phyloP scores from a whole-genome alignment of 1,139 yeast genomes.

The Nakaseomyces glabratus region DNA sequence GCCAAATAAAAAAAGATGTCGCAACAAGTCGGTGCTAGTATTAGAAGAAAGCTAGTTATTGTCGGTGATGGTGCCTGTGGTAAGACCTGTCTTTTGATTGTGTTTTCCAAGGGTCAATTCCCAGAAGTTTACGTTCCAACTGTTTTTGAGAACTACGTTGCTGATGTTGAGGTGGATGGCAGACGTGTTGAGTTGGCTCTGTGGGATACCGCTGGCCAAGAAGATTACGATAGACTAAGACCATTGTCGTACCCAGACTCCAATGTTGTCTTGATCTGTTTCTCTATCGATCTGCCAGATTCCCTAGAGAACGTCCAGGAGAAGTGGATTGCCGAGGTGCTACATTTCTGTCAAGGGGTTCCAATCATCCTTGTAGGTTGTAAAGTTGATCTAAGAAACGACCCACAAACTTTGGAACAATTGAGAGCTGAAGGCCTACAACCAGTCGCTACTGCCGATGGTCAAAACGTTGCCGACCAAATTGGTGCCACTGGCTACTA shows the following conservation, averaged over 20 bases:
- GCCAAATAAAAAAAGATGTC: constrained; percentile 21
- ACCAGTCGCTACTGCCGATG: constrained; percentile 73
- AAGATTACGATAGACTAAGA: constrained; percentile 91
- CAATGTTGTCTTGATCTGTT: constrained; percentile 84
- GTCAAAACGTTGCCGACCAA: constrained; percentile 75
- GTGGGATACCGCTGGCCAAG: constrained; percentile 99
- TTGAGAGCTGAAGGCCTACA: constrained; percentile 65
- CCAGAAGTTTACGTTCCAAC: constrained; percentile 96
- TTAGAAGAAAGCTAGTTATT: constrained; percentile 58
- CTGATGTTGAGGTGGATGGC: constrained; percentile 90
- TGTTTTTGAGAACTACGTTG: constrained; percentile 89
- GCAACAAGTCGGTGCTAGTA: constrained; percentile 28
- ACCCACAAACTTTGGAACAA: constrained; percentile 65
- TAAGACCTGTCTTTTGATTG: constrained; percentile 73
- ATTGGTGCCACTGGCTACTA: constrained; percentile 80
- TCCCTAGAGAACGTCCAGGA: constrained; percentile 88
- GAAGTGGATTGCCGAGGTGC: constrained; percentile 90
- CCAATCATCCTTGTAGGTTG: constrained; percentile 92
- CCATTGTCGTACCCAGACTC: constrained; percentile 92
- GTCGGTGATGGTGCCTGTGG: constrained; percentile 87
- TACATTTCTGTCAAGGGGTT: constrained; percentile 91
- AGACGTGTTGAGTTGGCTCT: constrained; percentile 88
- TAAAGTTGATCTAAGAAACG: constrained; percentile 82
- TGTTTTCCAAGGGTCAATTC: constrained; percentile 89
- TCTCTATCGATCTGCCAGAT: constrained; percentile 86